phyloP scores from a whole-genome alignment of 257 asterid genomes.

The Solanum virginianum region DNA sequence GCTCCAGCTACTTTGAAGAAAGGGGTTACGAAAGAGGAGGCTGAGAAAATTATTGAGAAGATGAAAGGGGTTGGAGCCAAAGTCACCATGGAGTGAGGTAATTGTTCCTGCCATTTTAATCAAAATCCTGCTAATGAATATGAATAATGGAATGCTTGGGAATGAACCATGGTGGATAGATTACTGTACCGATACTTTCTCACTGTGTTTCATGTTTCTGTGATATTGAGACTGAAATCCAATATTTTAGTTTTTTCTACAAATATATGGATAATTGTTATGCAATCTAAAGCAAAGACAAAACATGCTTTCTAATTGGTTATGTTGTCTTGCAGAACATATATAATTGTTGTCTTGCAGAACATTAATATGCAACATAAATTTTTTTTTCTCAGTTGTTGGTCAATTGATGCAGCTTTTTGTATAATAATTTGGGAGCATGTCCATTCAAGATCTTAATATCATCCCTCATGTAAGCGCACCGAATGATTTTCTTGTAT shows the following conservation, averaged over 20 bases:
- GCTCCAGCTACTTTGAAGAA: conserved; percentile 87
- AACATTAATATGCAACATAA: not conserved
- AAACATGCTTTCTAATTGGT: not conserved
- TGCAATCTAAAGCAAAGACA: not conserved
- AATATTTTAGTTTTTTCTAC: not conserved
- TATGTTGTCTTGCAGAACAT: not conserved
- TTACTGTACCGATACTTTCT: not conserved
- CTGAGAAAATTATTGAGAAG: conserved; percentile 72
- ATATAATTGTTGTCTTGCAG: not conserved
- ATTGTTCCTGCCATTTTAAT: not conserved
- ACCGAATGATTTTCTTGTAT: not conserved
- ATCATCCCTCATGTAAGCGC: not conserved
- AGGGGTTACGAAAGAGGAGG: conserved; percentile 92
- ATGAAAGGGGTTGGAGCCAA: conserved; percentile 76
- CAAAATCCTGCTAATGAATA: not conserved
- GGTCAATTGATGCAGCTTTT: not conserved
- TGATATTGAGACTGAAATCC: not conserved
- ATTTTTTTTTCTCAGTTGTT: not conserved
- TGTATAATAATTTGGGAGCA: not conserved
- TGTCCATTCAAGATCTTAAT: not conserved
- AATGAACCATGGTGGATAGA: not conserved
- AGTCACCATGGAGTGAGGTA: conserved; percentile 79
- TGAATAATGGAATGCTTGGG: not conserved
- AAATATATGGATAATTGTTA: not conserved
- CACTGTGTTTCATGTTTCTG: not conserved